Conservation (phyloP, 1,284 basidiomycete species). For the Mycena sp. region DNA sequence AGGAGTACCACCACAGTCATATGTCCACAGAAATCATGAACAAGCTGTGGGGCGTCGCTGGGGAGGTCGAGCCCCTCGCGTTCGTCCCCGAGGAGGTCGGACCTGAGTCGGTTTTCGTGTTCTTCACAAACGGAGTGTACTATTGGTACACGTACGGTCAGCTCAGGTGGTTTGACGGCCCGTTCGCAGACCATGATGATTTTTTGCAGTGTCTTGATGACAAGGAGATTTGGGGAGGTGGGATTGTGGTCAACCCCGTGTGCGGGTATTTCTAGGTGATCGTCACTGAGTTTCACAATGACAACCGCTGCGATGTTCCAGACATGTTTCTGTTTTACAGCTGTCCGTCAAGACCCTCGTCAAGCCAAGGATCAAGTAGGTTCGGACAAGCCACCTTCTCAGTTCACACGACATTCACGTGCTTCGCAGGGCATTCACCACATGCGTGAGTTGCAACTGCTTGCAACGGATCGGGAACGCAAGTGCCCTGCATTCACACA, state of each 20-base stretch:
- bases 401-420: no score
- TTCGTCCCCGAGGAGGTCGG: background rate
- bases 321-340: no score
- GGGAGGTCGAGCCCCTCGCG: background rate
- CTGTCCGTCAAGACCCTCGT: no score
- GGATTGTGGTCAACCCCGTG: background rate
- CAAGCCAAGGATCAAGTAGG: no score
- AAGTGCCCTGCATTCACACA: no score
- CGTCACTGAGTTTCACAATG: no score
- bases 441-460: no score
- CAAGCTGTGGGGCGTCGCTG: background rate
- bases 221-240: background rate
- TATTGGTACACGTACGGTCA: conserved; percentile 1
- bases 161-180: conserved; percentile 1
- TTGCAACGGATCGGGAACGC: no score
- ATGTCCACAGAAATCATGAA: background rate
- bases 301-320: no score
- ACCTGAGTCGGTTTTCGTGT: background rate
- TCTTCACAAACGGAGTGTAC: background rate
- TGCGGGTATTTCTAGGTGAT: no score
- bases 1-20: background rate
- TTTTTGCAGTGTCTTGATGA: background rate
- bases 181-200: background rate
- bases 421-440: no score
- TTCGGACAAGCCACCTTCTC: no score